Percentiles rank a stretch among this genome's conserved stretches.
These are phyloP conservation scores for Penicillium goetzii DNA, from an alignment of 495 filamentous ascomycete genomes.

Conservation along the genomic window DNA sequence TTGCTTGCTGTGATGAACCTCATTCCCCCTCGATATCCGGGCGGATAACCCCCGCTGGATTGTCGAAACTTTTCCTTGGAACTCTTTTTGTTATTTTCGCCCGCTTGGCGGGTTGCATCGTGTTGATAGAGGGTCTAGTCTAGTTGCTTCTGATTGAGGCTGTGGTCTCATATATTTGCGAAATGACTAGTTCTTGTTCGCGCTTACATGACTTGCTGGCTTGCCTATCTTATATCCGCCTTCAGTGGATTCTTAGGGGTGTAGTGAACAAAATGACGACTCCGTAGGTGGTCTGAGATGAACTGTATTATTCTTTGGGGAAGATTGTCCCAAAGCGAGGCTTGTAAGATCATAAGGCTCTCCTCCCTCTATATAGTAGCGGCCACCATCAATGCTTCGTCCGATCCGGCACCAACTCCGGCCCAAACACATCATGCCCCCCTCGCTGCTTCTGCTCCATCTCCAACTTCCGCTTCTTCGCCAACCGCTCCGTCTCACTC, in stretches of 20 bases:
- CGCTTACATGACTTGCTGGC: background rate
- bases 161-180: conserved; percentile 10
- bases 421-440: conserved; percentile 45
- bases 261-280: background rate
- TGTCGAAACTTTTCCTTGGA: conserved; percentile 16
- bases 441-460: conserved; percentile 26
- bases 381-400: conserved; percentile 33
- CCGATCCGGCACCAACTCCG: conserved; percentile 44
- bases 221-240: too few relatives aligned
- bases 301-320: background rate
- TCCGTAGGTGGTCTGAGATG: background rate
- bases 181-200: conserved; percentile 18
- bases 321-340: background rate
- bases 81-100: conserved; percentile 19
- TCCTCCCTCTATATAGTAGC: background rate
- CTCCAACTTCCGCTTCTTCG: conserved; percentile 51
- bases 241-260: background rate
- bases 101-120: conserved; percentile 18
- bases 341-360: background rate
- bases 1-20: conserved; percentile 14
- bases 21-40: conserved; percentile 16
- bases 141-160: conserved; percentile 11
- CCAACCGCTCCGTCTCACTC: conserved; percentile 48
- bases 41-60: conserved; percentile 5
- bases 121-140: conserved; percentile 28